Evolutionary conservation across 2,329 filamentous ascomycete genomes (phyloP).

Genomic region (Alternaria hordeiaustralica): DNA sequence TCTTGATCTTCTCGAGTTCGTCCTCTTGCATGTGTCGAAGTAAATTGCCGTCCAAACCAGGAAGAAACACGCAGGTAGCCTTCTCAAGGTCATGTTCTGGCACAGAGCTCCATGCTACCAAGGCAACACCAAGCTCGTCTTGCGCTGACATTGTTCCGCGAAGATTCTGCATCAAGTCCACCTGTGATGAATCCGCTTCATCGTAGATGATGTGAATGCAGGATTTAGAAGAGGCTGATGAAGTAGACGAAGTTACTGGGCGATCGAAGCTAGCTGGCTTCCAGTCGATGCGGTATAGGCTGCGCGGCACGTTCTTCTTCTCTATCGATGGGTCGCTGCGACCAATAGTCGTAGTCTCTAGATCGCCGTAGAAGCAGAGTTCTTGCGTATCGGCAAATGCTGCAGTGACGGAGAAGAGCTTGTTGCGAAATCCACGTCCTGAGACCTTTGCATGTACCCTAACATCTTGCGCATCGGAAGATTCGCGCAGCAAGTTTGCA

Average conservation of each 20-base stretch:
- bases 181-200: constrained; percentile 1
- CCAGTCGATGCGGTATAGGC: constrained; percentile 13
- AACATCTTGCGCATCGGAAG: neutral
- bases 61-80: constrained; percentile 13
- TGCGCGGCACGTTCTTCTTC: neutral
- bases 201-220: constrained; percentile 10
- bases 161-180: neutral
- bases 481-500: neutral
- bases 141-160: neutral
- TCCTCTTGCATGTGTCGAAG: constrained; percentile 12
- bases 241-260: neutral
- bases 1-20: constrained; percentile 9
- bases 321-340: neutral
- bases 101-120: constrained; percentile 4
- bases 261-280: constrained; percentile 4
- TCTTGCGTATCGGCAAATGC: neutral
- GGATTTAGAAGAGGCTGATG: neutral
- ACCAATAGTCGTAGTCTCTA: constrained; percentile 20
- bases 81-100: neutral
- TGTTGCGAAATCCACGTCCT: constrained; percentile 17
- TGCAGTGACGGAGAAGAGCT: constrained; percentile 13
- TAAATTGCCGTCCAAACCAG: constrained; percentile 6
- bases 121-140: neutral
- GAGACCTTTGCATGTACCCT: constrained; percentile 13
- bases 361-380: constrained; percentile 14